Conservation (phyloP, 805 yeast genomes). For the Cyberlindnera galapagoensis region DNA sequence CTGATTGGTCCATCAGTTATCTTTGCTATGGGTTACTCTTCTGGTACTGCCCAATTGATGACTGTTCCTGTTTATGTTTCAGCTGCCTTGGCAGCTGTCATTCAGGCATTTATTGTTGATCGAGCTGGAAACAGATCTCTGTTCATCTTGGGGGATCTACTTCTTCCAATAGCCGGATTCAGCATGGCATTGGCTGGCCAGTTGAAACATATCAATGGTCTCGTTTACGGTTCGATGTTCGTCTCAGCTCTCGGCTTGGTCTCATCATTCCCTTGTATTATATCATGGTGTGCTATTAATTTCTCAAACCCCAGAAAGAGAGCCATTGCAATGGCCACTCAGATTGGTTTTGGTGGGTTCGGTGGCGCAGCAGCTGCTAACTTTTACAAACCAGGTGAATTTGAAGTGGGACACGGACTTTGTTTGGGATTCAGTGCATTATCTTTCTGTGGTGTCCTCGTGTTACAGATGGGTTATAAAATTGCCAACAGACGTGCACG, state of each 20-base stretch:
- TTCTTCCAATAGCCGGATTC: conserved; percentile 30
- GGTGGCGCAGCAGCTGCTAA: conserved; percentile 32
- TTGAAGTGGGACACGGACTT: conserved; percentile 28
- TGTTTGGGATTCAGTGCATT: conserved; percentile 28
- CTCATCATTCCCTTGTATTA: conserved; percentile 28
- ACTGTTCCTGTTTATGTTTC: conserved; percentile 15
- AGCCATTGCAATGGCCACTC: conserved; percentile 34
- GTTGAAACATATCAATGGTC: conserved; percentile 21
- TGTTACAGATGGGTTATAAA: conserved; percentile 21
- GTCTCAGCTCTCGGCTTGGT: conserved; percentile 28
- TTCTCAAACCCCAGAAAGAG: conserved; percentile 31
- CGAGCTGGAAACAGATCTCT: conserved; percentile 25
- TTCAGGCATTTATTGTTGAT: conserved; percentile 14
- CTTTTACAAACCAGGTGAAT: conserved; percentile 27
- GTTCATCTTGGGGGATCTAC: conserved; percentile 22
- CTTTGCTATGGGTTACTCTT: conserved; percentile 9
- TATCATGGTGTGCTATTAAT: conserved; percentile 34
- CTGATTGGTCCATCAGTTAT: conserved; percentile 16
- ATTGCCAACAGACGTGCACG: conserved; percentile 23
- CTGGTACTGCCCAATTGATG: conserved; percentile 25
- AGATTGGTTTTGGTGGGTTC: conserved; percentile 33
- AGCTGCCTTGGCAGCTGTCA: conserved; percentile 10
- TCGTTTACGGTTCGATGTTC: conserved; percentile 28
- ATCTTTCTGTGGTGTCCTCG: conserved; percentile 24
- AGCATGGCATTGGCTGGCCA: conserved; percentile 25